Conservation (phyloP, 257 asterid species). For the Nyctanthes arbortristis region DNA sequence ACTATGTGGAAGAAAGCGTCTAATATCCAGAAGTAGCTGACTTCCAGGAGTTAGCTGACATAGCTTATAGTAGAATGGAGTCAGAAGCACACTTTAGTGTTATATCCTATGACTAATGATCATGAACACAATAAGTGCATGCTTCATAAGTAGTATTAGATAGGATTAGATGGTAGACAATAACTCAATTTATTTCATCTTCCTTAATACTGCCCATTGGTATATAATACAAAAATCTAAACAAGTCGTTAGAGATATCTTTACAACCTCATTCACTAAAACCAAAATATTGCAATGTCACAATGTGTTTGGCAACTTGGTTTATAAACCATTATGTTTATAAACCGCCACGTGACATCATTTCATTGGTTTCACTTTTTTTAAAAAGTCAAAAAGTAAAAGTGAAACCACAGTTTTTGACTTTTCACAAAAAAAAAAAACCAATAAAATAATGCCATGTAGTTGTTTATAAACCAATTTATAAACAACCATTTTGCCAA, state of each 20-base stretch:
- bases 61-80: neutral
- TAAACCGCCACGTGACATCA: no score
- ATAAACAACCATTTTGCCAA: no score
- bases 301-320: no score
- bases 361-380: no score
- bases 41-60: neutral
- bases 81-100: neutral
- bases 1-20: neutral
- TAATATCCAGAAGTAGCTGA: neutral
- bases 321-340: no score
- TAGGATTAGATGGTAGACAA: neutral
- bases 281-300: neutral
- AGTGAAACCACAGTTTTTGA: no score
- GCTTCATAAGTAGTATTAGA: neutral
- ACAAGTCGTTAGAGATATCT: neutral
- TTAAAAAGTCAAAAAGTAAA: no score
- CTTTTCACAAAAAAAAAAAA: no score
- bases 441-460: no score
- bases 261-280: neutral
- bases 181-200: neutral
- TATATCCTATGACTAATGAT: neutral
- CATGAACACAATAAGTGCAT: neutral
- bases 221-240: neutral
- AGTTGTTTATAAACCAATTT: no score
- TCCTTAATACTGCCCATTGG: neutral